Base-by-base conservation (phyloP, 2,329 filamentous ascomycete genomes). In the Beauveria rudraprayagi region DNA sequence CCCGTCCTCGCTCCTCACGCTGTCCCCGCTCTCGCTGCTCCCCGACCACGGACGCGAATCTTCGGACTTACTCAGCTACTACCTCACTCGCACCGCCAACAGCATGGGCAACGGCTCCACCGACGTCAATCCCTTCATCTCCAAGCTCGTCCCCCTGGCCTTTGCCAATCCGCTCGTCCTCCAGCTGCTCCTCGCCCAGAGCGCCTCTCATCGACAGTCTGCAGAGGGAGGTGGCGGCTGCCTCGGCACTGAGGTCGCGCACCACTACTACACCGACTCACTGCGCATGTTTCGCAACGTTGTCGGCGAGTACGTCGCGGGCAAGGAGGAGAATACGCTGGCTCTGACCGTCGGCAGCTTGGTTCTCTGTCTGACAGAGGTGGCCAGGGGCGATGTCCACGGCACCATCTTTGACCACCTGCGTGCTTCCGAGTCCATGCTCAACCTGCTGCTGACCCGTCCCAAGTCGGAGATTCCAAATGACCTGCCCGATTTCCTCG, bases 51-150 rank as follows among this genome's bases (percentile, higher is more conserved):
- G 58, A 19, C 58, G 37, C 58, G 58, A 61, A 3, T 61, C 60
- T 3, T 51, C 46, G 69, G 77, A 78, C 52, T 70, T 80, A 5
- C 70, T 80, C 10, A 75, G 73, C 60, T 78, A 79, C 66, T 80
- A 80, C 63, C 64, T 79, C 6, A 67, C 70, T 1, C 75, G 75
- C 1, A 80, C 77, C 0, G 74, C 76, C 17, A 73, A 75, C 48
- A 78, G 75, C 56, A 79, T 80, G 77, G 77, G 75, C 37, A 80
- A 80, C 59, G 77, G 76, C 0, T 77, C 77, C 1, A 78, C 77
- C 0, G 70, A 73, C 1, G 68, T 76, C 47, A 80, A 80, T 48
- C 78, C 77, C 0, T 78, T 79, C 55, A 67, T 79, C 19, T 73
- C 74, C 28, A 76, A 79, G 56, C 71, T 80, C 26, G 72, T 80